Conservation (phyloP, 2,329 filamentous ascomycete species). For the Penicillium occitanis region DNA sequence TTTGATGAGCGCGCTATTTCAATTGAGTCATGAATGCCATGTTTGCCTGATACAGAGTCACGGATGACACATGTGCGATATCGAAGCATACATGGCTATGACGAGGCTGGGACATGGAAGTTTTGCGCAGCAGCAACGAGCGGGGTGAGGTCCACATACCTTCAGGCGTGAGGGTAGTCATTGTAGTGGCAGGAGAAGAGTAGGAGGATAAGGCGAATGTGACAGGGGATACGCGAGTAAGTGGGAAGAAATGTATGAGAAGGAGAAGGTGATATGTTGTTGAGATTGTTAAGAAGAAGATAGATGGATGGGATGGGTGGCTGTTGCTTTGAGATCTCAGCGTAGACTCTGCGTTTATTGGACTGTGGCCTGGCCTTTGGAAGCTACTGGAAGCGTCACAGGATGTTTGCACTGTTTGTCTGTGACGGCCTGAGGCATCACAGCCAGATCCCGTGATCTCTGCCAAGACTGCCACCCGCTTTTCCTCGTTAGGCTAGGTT, state of each 20-base stretch:
- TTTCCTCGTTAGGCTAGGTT: conserved; percentile 41
- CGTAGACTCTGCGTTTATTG: background rate
- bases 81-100: background rate
- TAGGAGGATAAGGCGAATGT: conserved; percentile 15
- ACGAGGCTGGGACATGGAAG: conserved; percentile 2
- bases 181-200: conserved; percentile 23
- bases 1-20: background rate
- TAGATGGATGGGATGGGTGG: background rate
- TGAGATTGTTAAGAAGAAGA: background rate
- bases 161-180: conserved; percentile 46
- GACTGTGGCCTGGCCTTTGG: conserved; percentile 28
- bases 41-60: background rate
- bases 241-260: background rate
- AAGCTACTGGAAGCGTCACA: conserved; percentile 44
- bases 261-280: background rate
- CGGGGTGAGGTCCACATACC: conserved; percentile 37
- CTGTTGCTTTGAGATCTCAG: conserved; percentile 5
- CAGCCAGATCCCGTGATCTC: background rate
- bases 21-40: background rate
- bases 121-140: conserved; percentile 11
- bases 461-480: conserved; percentile 31
- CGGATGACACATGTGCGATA: background rate
- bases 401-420: conserved; percentile 38
- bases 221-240: conserved; percentile 4
- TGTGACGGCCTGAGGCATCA: conserved; percentile 26